Conservation (phyloP, 2,329 filamentous ascomycete species). For the Penicillium vulpinum region DNA sequence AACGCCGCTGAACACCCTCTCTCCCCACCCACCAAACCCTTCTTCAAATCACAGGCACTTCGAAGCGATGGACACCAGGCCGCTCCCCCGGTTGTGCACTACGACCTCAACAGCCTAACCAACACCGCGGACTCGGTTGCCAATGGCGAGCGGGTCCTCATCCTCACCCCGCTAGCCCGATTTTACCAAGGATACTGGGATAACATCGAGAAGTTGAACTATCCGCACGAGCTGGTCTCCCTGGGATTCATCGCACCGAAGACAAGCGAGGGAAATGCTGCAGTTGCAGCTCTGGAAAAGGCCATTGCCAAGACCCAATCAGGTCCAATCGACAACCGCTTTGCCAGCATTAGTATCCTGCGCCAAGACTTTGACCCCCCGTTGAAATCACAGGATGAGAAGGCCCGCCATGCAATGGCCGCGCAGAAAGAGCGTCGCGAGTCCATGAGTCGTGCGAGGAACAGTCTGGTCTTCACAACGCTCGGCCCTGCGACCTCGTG, state of each 20-base stretch:
- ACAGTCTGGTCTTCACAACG: slow-evolving; percentile 92
- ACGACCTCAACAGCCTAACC: slow-evolving; percentile 93
- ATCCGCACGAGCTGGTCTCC: slow-evolving; percentile 92
- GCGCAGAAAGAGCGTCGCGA: slow-evolving; percentile 85
- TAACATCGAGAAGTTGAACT: slow-evolving; percentile 78
- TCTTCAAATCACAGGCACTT: slow-evolving; percentile 62
- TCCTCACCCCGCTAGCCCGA: slow-evolving; percentile 86
- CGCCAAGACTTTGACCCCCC: slow-evolving; percentile 92
- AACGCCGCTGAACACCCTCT: slow-evolving; percentile 67
- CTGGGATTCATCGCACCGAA: slow-evolving; percentile 96
- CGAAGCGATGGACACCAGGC: slow-evolving; percentile 51
- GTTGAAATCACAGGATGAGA: slow-evolving; percentile 75
- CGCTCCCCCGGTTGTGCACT: slow-evolving; percentile 85
- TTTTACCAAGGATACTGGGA: slow-evolving; percentile 98
- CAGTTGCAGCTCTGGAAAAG: slow-evolving; percentile 77
- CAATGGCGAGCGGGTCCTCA: slow-evolving; percentile 82
- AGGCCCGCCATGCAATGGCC: slow-evolving; percentile 84
- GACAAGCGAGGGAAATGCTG: slow-evolving; percentile 85
- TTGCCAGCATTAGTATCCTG: slow-evolving; percentile 90
- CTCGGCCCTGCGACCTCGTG: slow-evolving; percentile 87
- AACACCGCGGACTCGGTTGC: slow-evolving; percentile 72
- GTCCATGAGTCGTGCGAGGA: slow-evolving; percentile 90
- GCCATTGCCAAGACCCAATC: slow-evolving; percentile 84
- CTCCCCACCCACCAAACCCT: slow-evolving; percentile 72
- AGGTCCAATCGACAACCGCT: slow-evolving; percentile 75